Percentiles rank a stretch among this genome's conserved stretches.
These are phyloP conservation scores for Yamadazyma ubonensis DNA, from an alignment of 805 yeast genomes.

Conservation along the genomic window DNA sequence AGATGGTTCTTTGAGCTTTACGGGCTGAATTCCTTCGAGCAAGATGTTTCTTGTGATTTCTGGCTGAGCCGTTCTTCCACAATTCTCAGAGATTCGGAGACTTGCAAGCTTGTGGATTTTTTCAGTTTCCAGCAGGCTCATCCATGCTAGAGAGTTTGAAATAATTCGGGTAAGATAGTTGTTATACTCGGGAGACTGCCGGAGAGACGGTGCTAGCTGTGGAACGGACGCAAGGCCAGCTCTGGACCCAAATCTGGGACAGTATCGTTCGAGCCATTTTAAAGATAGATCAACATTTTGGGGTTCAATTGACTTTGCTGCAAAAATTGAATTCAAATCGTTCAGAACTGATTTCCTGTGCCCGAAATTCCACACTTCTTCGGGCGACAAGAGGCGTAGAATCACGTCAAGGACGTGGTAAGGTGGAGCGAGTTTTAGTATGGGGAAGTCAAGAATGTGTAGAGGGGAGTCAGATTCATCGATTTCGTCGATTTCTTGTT, in stretches of 20 bases:
- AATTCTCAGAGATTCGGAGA: conserved; percentile 67
- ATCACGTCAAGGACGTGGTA: conserved; percentile 42
- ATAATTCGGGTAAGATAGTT: conserved; percentile 50
- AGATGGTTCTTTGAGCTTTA: conserved; percentile 71
- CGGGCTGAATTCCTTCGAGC: conserved; percentile 35
- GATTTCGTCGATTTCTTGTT: conserved; percentile 4
- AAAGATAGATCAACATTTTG: conserved; percentile 26
- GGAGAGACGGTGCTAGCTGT: conserved; percentile 25
- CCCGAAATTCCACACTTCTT: conserved; percentile 52
- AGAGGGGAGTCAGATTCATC: conserved; percentile 34
- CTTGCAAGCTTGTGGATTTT: conserved; percentile 57
- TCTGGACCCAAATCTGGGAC: conserved; percentile 30
- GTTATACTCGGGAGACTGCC: conserved; percentile 36
- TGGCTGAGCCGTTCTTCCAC: conserved; percentile 85
- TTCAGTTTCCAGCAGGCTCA: conserved; percentile 35
- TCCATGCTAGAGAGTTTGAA: conserved; percentile 50
- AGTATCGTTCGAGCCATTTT: conserved; percentile 44
- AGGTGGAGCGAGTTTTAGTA: conserved; percentile 47
- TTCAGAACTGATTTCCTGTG: conserved; percentile 10
- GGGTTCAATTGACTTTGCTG: conserved; percentile 30
- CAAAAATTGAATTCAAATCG: too few species aligned
- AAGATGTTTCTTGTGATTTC: conserved; percentile 59
- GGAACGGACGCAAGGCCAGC: conserved; percentile 27
- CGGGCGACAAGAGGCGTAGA: conserved; percentile 49
- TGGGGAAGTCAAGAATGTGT: conserved; percentile 62